Evolutionary conservation across 2,329 filamentous ascomycete genomes (phyloP), one percentile per base, ranked within the genome.

Genomic region (Mariannaea sp.): DNA sequence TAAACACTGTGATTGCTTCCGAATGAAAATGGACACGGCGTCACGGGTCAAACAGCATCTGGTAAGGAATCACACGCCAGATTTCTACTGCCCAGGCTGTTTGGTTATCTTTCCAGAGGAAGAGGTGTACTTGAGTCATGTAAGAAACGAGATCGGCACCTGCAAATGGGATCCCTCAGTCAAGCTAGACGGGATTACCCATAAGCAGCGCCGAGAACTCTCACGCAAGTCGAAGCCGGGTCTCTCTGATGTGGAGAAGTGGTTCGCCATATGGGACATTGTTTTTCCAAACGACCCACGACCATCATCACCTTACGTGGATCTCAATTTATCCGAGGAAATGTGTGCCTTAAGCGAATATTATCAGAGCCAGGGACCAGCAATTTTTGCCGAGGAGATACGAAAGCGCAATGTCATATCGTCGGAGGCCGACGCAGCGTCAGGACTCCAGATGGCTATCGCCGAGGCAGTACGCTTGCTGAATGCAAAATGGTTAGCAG

Each of bases 261-360:
- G 50, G 43, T 53, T 43, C 26, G 19, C 13, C 13, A 43, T 53
- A 2, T 48, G 19, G 16, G 27, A 24, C 1, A 38, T 48, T 19
- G 8, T 53, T 10, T 48, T 53, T 24, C 50, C 39, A 5, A n/a
- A 13, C 7, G 9, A 12, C 6, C 19, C 17, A 14, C 27, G 2
- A 10, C 50, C 39, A n/a, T 3, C 13, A 14, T 49, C 44, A 4
- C 32, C 38, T 1, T 53, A 49, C 8, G 20, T 49, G 4, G 24
- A 43, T 27, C 24, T 3, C 4, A 32, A 29, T 7, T 1, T 44
- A 4, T 29, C 39, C 1, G 32, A 49, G 14, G 44, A 44, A 10
- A 7, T 44, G 3, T 22, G 35, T 12, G 10, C 10, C 3, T 24
- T 40, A 9, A 32, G 27, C 3, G 44, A 44, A 19, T 49, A 44